These are phyloP conservation scores for Colletotrichum acutatum DNA, from an alignment of 2,329 filamentous ascomycete genomes.

Conservation along the genomic window DNA sequence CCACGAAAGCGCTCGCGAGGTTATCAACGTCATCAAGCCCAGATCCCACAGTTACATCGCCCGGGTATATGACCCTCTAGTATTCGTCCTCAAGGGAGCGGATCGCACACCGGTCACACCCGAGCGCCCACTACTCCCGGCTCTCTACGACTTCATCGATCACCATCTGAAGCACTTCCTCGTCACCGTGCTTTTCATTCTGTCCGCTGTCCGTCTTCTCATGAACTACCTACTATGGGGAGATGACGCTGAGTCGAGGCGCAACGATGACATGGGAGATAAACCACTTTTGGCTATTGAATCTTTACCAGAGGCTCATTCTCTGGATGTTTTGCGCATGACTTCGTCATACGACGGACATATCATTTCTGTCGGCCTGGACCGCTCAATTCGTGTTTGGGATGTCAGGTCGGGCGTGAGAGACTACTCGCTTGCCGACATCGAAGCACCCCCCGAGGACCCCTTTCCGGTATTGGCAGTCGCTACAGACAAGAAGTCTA, in stretches of 20 bases:
- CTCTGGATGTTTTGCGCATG: slow-evolving; percentile 76
- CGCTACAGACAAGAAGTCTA: slow-evolving; percentile 72
- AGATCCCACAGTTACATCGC: slow-evolving; percentile 77
- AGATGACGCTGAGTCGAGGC: slow-evolving; percentile 60
- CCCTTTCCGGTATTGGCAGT: slow-evolving; percentile 71
- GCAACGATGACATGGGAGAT: slow-evolving; percentile 57
- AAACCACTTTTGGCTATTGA: slow-evolving; percentile 67
- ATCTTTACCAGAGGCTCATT: slow-evolving; percentile 71
- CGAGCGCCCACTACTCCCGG: slow-evolving; percentile 63
- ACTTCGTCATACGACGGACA: slow-evolving; percentile 71
- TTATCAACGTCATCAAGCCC: slow-evolving; percentile 81
- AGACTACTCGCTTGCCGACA: slow-evolving; percentile 54
- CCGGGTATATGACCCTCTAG: slow-evolving; percentile 77
- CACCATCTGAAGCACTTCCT: slow-evolving; percentile 69
- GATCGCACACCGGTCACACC: slow-evolving; percentile 68
- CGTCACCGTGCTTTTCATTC: slow-evolving; percentile 69
- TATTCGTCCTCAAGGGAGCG: slow-evolving; percentile 77
- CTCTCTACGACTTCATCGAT: slow-evolving; percentile 75
- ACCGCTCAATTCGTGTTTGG: slow-evolving; percentile 76
- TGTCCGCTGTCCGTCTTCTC: slow-evolving; percentile 74
- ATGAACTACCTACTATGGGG: slow-evolving; percentile 82
- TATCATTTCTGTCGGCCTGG: slow-evolving; percentile 76
- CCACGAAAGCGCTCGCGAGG: slow-evolving; percentile 80
- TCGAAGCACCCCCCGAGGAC: slow-evolving; percentile 53
- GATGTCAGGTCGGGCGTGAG: slow-evolving; percentile 59